Percentiles rank a stretch among this genome's conserved stretches.
These are phyloP conservation scores for Platismatia glauca DNA, from an alignment of 495 filamentous ascomycete species.

Conservation along the genomic window DNA sequence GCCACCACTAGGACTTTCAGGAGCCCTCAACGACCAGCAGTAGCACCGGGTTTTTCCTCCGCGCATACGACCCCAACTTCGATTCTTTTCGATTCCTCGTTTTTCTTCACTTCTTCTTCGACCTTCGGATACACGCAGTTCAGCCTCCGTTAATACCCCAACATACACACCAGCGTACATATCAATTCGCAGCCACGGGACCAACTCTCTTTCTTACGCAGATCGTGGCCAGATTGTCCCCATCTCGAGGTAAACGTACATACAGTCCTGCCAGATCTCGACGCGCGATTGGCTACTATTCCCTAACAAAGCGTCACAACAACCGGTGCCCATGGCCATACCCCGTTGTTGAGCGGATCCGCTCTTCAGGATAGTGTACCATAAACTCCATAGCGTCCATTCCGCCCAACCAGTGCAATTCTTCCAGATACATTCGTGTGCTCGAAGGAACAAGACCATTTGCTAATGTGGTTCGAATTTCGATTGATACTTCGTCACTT, in stretches of 20 bases:
- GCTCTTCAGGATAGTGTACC: conserved; percentile 1
- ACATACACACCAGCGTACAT: neutral
- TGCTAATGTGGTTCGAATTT: too few relatives aligned
- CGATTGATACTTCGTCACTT: neutral
- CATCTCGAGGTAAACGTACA: neutral
- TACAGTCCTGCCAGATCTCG: neutral
- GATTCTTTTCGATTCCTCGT: too few relatives aligned
- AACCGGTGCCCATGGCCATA: neutral
- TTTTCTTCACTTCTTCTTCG: too few relatives aligned
- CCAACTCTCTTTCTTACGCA: neutral
- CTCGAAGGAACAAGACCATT: neutral
- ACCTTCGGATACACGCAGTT: neutral
- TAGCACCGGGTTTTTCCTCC: neutral
- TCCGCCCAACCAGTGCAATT: neutral
- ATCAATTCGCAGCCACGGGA: neutral
- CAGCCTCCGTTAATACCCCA: neutral
- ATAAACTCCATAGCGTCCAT: neutral
- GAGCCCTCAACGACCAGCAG: neutral
- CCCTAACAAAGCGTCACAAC: neutral
- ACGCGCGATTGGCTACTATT: neutral
- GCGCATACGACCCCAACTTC: neutral
- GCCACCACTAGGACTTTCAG: neutral
- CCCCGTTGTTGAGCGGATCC: neutral
- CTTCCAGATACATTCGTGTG: neutral
- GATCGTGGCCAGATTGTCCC: neutral